Conservation (phyloP, 176 grass and related monocot genomes). For the Tillandsia leiboldiana region DNA sequence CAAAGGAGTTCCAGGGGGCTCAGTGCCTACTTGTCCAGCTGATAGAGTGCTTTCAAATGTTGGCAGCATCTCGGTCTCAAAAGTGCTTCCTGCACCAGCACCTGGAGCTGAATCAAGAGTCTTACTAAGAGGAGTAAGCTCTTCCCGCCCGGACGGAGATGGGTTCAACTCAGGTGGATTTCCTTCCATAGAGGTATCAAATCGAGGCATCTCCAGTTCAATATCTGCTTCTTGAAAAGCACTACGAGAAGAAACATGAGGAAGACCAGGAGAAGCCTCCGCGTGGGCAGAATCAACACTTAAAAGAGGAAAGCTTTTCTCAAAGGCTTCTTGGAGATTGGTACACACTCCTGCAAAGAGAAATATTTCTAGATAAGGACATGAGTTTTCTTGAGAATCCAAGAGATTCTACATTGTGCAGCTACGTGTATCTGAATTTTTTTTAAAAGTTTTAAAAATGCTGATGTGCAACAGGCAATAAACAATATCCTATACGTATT, state of each 20-base stretch:
- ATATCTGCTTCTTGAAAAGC: constrained; percentile 14
- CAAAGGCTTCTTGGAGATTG: constrained; percentile 28
- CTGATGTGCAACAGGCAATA: no score
- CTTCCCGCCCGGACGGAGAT: constrained; percentile 26
- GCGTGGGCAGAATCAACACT: constrained; percentile 16
- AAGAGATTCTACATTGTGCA: no score
- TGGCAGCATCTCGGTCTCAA: constrained; percentile 21
- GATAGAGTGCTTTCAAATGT: constrained; percentile 20
- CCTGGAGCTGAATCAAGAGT: constrained; percentile 20
- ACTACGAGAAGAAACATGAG: constrained; percentile 6
- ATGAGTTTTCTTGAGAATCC: no score
- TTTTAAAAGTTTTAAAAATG: no score
- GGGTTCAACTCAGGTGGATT: constrained; percentile 4
- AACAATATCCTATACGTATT: no score
- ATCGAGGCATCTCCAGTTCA: constrained; percentile 34
- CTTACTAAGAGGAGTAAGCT: constrained; percentile 34
- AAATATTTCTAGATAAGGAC: not conserved
- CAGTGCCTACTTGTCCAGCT: constrained; percentile 12
- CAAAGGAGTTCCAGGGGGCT: constrained; percentile 12
- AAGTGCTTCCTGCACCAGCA: constrained; percentile 21
- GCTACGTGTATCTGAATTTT: no score
- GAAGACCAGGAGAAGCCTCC: constrained; percentile 4
- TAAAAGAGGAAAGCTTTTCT: constrained; percentile 18
- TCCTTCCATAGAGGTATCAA: not conserved
- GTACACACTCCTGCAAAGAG: constrained; percentile 43